Evolutionary conservation across 1,284 basidiomycete genomes (phyloP), one percentile per base, ranked within the genome.

Genomic region (Takashimella koratensis): DNA sequence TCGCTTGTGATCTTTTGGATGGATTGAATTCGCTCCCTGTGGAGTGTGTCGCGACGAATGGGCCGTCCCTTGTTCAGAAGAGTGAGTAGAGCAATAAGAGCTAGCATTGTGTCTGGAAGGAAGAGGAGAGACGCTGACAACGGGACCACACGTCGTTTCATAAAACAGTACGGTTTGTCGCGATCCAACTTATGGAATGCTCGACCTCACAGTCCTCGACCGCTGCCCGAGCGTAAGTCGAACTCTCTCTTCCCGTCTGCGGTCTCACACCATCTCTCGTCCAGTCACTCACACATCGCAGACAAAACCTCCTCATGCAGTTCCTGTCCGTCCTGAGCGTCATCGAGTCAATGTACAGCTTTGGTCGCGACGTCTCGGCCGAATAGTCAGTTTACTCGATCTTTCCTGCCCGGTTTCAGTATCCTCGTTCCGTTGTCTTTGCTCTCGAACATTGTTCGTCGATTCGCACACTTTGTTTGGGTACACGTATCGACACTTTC

Each of bases 51-150:
- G 71, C 70, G 5, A 68, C 66, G 12, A 73, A 73, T 54, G 71
- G 71, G 1, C 71, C 71, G 5, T 67, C 66, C 5, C 56, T 71
- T 5, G 71, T 73, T 11, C 71, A 73, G 44, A 73, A 73, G 52
- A 62, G 66, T 67, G 41, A 56, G 62, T 39, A 12, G 21, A 2
- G 16, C 11, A 23, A 19, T 1, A 3, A 19, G 3, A 16, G 30
- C 43, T 30, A 5, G 30, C 10, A 36, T 8, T 16, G 30, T 36
- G 30, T 36, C 16, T 36, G n/a, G n/a, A n/a, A n/a, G n/a, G n/a
- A n/a, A n/a, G n/a, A n/a, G n/a, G n/a, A n/a, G n/a, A n/a, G n/a
- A n/a, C n/a, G n/a, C n/a, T n/a, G n/a, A n/a, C n/a, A n/a, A n/a
- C n/a, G n/a, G n/a, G n/a, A n/a, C n/a, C n/a, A n/a, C n/a, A n/a